phyloP scores from a whole-genome alignment of 2,329 filamentous ascomycete species.

The Alternaria hordeiaustralica region DNA sequence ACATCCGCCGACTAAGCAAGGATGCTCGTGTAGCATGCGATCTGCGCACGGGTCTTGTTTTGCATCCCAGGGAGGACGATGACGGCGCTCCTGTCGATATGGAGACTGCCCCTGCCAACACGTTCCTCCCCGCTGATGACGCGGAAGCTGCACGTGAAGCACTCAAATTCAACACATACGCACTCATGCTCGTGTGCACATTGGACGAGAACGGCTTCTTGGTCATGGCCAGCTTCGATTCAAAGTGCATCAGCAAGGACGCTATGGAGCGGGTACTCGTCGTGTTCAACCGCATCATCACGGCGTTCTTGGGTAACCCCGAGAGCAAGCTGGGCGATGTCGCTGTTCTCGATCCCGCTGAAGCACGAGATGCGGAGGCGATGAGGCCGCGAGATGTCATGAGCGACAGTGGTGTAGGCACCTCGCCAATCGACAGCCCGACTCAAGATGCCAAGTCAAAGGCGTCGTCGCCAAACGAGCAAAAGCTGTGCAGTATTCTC shows the following conservation, averaged over 20 bases:
- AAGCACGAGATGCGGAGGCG: conserved; percentile 34
- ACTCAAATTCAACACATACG: conserved; percentile 63
- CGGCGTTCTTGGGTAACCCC: conserved; percentile 56
- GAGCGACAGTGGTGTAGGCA: conserved; percentile 28
- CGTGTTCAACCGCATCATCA: conserved; percentile 60
- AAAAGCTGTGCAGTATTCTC: conserved; percentile 33
- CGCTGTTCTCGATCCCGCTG: conserved; percentile 36
- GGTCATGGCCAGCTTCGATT: conserved; percentile 70
- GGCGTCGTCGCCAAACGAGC: conserved; percentile 31
- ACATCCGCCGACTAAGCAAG: conserved; percentile 58
- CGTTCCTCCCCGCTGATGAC: conserved; percentile 63
- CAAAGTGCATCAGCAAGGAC: conserved; percentile 60
- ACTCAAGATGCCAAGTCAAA: conserved; percentile 2
- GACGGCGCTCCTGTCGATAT: conserved; percentile 19
- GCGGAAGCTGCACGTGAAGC: conserved; percentile 66
- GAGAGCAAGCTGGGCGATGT: conserved; percentile 41
- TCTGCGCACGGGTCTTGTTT: conserved; percentile 45
- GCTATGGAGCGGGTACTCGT: conserved; percentile 62
- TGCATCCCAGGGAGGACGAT: conserved; percentile 46
- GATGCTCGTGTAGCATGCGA: conserved; percentile 46
- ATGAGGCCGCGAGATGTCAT: conserved; percentile 32
- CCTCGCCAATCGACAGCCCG: conserved; percentile 15
- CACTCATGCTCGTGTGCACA: conserved; percentile 70
- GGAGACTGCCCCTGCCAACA: conserved; percentile 53
- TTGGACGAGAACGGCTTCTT: conserved; percentile 63